Base-by-base conservation (phyloP, 441 rosid genomes). In the Arabidopsis lyrata region DNA sequence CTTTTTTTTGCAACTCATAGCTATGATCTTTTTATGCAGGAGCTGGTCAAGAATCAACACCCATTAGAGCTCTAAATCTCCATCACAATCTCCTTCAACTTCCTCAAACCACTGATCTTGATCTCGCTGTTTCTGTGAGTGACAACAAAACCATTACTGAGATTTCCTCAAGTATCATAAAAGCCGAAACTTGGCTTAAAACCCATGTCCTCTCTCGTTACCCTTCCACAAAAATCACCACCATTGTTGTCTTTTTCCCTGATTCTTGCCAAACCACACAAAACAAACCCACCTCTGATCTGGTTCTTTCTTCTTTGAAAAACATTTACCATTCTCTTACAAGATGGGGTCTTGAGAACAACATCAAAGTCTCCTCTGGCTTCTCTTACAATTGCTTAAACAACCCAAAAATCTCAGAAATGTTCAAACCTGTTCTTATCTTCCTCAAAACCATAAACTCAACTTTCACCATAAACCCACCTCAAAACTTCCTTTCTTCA, bases 101-200 rank as follows among this genome's bases (percentile, higher is more conserved):
- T 61, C 59, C 72, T 63, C 83, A 71, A 48, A 54, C 71, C 8
- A 62, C 67, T 58, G 82, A 34, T 73, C 60, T 72, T 36, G 77
- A 84, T 8, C 16, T 85, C 4, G 97, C 88, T 6, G 83, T 88
- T 67, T 62, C 85, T 20, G 85, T 86, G 42, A 74, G 75, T 32
- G 80, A 68, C 74, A 62, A 42, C 74, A 75, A 77, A 77, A 72
- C 86, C 70, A 84, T 89, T 4, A 20, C 68, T 5, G 86, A 74
- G 73, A 86, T 92, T 15, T 89, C 93, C 10, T 48, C 80, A 44
- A 86, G 84, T 77, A 86, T 89, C 64, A 74, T 82, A 35, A 83
- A 79, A 72, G 93, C 97, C 64, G 97, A 91, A 80, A 82, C 66
- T 73, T 91, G 97, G 97, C 81, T 92, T 13, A 86, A 87, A 71